Base-by-base conservation (phyloP, 2,329 filamentous ascomycete genomes). In the Colletotrichum nymphaeae region DNA sequence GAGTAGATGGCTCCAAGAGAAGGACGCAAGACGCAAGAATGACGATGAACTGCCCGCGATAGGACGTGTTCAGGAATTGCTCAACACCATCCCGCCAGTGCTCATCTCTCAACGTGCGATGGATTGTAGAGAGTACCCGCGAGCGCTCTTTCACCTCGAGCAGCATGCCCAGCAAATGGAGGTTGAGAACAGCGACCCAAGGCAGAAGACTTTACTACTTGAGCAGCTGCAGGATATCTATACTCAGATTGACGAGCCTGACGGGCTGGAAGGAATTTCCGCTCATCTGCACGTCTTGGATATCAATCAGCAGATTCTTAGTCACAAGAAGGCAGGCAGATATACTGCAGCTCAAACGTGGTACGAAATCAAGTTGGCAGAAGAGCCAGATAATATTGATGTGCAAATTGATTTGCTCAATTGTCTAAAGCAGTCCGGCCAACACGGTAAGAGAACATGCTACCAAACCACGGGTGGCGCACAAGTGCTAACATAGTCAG, bases 281-380 rank as follows among this genome's bases (percentile, higher is more conserved):
- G 92, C 95, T 24, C 93, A 97, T 80, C 86, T 98, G 3, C 93
- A 93, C 72, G 91, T 95, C 12, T 86, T 98, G n/a, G 94, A 97
- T 76, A 93, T 98, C 63, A 94, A 98, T 73, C 96, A 98, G 80
- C 95, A 98, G 80, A 93, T 98, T 37, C 87, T 98, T 68, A 95
- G 97, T 78, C 95, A 99, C 83, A 91, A 94, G 70, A 98, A 98
- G 81, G 94, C 95, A 24, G 97, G 97, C 4, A 89, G 95, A 75
- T 99, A 97, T 95, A 93, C 94, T 19, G 94, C 96, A 64, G 97
- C 95, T 28, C 97, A 98, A 83, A 97, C 94, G 75, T 99, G 97
- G 97, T 98, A 98, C 81, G 95, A 99, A 80, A 92, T 98, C 76
- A 93, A 95, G 75, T 87, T 98, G 42, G 92, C 93, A 3, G 92